phyloP scores from a whole-genome alignment of 2,329 filamentous ascomycete species.

The Fusarium avenaceum region DNA sequence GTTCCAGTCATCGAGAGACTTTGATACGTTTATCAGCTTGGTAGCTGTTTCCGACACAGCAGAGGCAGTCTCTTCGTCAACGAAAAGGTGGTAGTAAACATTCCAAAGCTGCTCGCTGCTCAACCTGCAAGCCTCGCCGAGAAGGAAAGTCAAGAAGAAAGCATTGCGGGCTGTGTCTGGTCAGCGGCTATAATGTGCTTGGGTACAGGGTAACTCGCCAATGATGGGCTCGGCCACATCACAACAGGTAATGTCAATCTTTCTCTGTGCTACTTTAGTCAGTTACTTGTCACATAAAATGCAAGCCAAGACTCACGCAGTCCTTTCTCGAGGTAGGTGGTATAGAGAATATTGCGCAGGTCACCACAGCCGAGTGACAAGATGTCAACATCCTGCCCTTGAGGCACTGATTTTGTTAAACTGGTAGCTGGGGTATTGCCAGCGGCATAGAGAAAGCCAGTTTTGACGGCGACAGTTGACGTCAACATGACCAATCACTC shows the following conservation, averaged over 20 bases:
- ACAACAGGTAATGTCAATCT: conserved; percentile 69
- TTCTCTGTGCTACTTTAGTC: conserved; percentile 53
- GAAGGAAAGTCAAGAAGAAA: conserved; percentile 64
- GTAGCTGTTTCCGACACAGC: conserved; percentile 59
- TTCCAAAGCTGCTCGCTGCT: conserved; percentile 61
- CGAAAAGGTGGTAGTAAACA: conserved; percentile 67
- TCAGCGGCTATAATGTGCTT: background rate
- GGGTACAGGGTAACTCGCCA: conserved; percentile 54
- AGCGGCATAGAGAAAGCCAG: conserved; percentile 60
- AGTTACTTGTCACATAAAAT: conserved; percentile 28
- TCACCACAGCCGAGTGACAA: conserved; percentile 70
- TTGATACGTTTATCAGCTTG: conserved; percentile 58
- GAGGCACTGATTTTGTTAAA: conserved; percentile 62
- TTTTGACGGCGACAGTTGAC: conserved; percentile 52
- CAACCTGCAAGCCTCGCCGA: conserved; percentile 55
- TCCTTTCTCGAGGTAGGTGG: conserved; percentile 59
- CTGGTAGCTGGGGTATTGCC: conserved; percentile 68
- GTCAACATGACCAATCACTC: conserved; percentile 53
- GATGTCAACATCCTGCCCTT: conserved; percentile 63
- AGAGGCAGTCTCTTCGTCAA: conserved; percentile 56
- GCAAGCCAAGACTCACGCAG: conserved; percentile 51
- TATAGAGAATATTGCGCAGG: conserved; percentile 68
- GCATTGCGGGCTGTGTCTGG: conserved; percentile 65
- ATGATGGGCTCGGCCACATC: conserved; percentile 65
- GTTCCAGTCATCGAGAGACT: conserved; percentile 61